Evolutionary conservation across 2,329 filamentous ascomycete species (phyloP), one percentile per base, ranked within the genome.

Genomic region (Exophiala spinifera): DNA sequence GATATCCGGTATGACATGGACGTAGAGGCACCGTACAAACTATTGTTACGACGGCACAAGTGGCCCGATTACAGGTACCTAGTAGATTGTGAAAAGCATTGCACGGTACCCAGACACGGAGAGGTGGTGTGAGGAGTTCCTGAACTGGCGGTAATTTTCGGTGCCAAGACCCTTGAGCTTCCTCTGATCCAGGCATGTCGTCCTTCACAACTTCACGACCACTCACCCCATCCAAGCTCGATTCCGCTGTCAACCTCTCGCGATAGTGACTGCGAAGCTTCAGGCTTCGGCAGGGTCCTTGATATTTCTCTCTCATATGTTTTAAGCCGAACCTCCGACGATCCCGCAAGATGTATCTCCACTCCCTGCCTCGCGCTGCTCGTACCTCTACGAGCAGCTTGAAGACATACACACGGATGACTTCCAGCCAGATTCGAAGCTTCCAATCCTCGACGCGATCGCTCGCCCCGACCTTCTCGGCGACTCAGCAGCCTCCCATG

Each of bases 311-410:
- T 55, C 47, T 57, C 49, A 55, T 50, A 60, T 60, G 55, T 49
- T 31, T 50, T 60, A 49, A 60, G 44, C 46, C 48, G 40, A n/a
- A 48, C 21, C 49, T 55, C 42, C 10, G 10, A 44, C 19, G 45
- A 36, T 49, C 52, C 42, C 46, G 19, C 49, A 55, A 55, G 37
- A 77, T 77, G 74, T 71, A 72, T 70, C 67, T 74, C 70, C 73
- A 68, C 66, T 71, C 73, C 64, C 63, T 74, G 62, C 67, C 74
- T 67, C 71, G 73, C 66, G 72, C 72, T 67, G 70, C 71, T 72
- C 71, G 72, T 67, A 70, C 71, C 66, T 70, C 72, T 61, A 69
- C 67, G 61, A 60, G 66, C 61, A 63, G 63, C 61, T 66, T 67
- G 53, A 63, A 62, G 56, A 64, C 70, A 64, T 61, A 53, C 56